phyloP scores from a whole-genome alignment of 257 asterid genomes.

The Solanum dulcamara region DNA sequence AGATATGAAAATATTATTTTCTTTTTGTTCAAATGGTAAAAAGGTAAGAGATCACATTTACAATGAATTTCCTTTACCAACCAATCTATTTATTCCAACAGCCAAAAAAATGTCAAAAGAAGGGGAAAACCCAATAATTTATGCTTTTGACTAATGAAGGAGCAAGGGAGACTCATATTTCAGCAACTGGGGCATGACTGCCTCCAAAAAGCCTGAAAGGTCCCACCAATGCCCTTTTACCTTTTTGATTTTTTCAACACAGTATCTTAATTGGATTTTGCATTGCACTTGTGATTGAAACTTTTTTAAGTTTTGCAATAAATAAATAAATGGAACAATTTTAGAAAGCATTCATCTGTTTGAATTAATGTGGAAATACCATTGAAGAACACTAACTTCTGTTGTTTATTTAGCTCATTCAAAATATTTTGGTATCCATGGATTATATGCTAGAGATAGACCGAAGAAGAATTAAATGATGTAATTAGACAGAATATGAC shows the following conservation, averaged over 20 bases:
- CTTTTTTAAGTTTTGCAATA: neutral
- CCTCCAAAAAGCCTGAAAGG: neutral
- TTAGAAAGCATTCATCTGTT: neutral
- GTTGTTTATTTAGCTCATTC: neutral
- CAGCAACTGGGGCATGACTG: neutral
- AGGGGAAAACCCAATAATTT: neutral
- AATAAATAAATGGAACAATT: neutral
- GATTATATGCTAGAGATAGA: no score
- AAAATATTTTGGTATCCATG: neutral
- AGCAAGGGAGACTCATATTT: neutral
- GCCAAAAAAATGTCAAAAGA: neutral
- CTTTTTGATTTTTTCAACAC: neutral
- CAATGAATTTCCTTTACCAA: neutral
- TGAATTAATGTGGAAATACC: neutral
- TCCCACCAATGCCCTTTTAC: neutral
- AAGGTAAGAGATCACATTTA: neutral
- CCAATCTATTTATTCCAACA: neutral
- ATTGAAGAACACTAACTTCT: neutral
- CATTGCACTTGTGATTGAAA: neutral
- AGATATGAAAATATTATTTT: no score
- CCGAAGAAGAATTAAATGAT: rapidly evolving
- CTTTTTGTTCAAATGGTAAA: neutral
- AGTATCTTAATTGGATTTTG: neutral
- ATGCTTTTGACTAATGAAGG: neutral
- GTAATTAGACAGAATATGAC: no score